Evolutionary conservation across 2,329 filamentous ascomycete genomes (phyloP).

Genomic region (Arthroderma sp.): DNA sequence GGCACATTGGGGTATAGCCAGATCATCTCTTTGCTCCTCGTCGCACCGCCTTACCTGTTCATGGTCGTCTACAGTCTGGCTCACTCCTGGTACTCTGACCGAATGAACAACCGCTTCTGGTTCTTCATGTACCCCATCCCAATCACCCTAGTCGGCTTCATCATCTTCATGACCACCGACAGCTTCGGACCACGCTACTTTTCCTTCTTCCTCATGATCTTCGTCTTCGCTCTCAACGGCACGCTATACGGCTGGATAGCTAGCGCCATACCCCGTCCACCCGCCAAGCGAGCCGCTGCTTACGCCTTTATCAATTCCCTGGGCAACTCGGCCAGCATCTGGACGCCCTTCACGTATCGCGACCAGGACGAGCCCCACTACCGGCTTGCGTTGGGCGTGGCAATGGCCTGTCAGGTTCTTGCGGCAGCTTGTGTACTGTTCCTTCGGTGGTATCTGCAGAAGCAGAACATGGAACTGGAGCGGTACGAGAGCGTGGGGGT

Average conservation of each 20-base stretch:
- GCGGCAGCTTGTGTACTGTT: slow-evolving; percentile 26
- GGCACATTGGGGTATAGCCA: slow-evolving; percentile 34
- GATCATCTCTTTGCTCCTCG: slow-evolving; percentile 40
- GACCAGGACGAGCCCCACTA: slow-evolving; percentile 30
- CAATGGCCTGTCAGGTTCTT: slow-evolving; percentile 31
- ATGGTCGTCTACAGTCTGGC: slow-evolving; percentile 39
- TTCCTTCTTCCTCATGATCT: slow-evolving; percentile 44
- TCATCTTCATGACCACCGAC: slow-evolving; percentile 44
- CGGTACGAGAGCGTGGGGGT: slow-evolving; percentile 40
- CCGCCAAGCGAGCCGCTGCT: slow-evolving; percentile 44
- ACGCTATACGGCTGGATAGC: slow-evolving; percentile 42
- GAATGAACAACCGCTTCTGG: slow-evolving; percentile 38
- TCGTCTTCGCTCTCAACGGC: slow-evolving; percentile 45
- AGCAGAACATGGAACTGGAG: slow-evolving; percentile 41
- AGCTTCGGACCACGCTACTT: slow-evolving; percentile 45
- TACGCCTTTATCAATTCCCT: slow-evolving; percentile 46
- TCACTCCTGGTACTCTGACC: slow-evolving; percentile 38
- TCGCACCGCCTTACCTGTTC: slow-evolving; percentile 44
- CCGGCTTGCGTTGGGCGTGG: slow-evolving; percentile 32
- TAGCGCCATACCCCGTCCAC: slow-evolving; percentile 40
- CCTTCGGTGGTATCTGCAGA: slow-evolving; percentile 30
- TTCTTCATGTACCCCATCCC: slow-evolving; percentile 44
- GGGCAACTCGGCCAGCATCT: slow-evolving; percentile 43
- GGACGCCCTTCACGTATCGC: slow-evolving; percentile 41
- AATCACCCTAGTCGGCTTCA: slow-evolving; percentile 40